Evolutionary conservation across 352 stramenopile genomes (phyloP), one percentile per base, ranked within the genome.

Genomic region (Pseudoperonospora humuli): DNA sequence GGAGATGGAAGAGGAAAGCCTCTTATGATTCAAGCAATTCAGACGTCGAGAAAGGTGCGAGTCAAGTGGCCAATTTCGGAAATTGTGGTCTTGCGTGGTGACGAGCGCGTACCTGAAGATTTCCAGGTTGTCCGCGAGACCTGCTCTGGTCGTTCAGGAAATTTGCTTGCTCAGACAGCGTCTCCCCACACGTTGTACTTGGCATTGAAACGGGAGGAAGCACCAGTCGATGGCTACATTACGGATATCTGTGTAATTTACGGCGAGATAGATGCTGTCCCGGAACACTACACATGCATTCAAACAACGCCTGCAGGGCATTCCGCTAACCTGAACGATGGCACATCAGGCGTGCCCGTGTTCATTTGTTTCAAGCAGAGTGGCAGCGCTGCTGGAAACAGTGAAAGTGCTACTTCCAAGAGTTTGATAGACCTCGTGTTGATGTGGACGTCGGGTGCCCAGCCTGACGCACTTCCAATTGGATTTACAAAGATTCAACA

Each of bases 401-500:
- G n/a, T 42, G 54, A 34, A 35, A 40, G 25, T 46, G 14, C 35
- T 29, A 7, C 38, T 39, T 46, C 69, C n/a, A 86, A 84, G 40
- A 70, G 64, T 24, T 45, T 91, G 25, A 85, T 90, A 69, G 75
- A 90, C 42, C 34, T 92, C 13, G 48, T 67, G 9, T 61, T 88
- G 10, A 81, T 90, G 67, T 89, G 77, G 75, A 85, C 80, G 11
- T 86, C 77, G 3, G 75, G 76, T 0, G 48, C 59, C 0, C 63
- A 84, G 45, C 61, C 62, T 1, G 78, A 93, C 31, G 51, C 70
- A 6, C 41, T 91, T 13, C 78, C 82, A 1, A 42, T 38, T 0
- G 76, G 78, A 7, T 94, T 87, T 45, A 86, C 68, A 7, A 94
- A 94, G 43, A 76, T 94, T 25, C 70, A 84, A 41, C 78, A 94